Conservation (phyloP, 176 grass and related monocot genomes). For the Oryza meridionalis region DNA sequence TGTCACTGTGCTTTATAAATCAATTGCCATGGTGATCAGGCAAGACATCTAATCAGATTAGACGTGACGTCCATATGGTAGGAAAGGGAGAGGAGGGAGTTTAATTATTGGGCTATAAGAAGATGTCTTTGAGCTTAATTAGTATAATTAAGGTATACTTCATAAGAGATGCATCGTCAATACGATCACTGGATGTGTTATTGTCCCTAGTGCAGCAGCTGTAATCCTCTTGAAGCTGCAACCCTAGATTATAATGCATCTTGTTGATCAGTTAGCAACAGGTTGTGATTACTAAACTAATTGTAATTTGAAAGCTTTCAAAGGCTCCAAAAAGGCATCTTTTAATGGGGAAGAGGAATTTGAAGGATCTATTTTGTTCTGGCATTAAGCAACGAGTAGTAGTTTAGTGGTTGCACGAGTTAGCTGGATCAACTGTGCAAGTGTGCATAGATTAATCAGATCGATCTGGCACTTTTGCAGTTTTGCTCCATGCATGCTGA, state of each 20-base stretch:
- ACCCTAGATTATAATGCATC: slow-evolving; percentile 9
- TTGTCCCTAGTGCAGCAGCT: not conserved
- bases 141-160: slow-evolving; percentile 26
- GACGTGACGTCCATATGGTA: slow-evolving; percentile 56
- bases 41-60: slow-evolving; percentile 36
- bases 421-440: slow-evolving; percentile 45
- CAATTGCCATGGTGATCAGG: slow-evolving; percentile 36
- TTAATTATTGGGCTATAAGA: slow-evolving; percentile 17
- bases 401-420: slow-evolving; percentile 57
- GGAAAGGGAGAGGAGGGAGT: slow-evolving; percentile 22
- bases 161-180: slow-evolving; percentile 32
- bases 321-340: slow-evolving; percentile 49
- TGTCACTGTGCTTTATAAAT: slow-evolving; percentile 54
- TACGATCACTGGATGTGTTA: not conserved
- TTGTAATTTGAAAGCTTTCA: slow-evolving; percentile 33
- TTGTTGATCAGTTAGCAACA: slow-evolving; percentile 18
- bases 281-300: slow-evolving; percentile 19
- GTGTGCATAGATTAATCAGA: slow-evolving; percentile 50
- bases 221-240: slow-evolving; percentile 1
- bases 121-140: slow-evolving; percentile 15
- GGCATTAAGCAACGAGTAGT: slow-evolving; percentile 35
- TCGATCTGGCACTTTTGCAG: slow-evolving; percentile 37
- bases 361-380: slow-evolving; percentile 44
- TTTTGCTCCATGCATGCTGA: slow-evolving; percentile 26
- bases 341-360: slow-evolving; percentile 39